phyloP scores from a whole-genome alignment of 129 eudicot species.

The Heracleum sosnowskyi region DNA sequence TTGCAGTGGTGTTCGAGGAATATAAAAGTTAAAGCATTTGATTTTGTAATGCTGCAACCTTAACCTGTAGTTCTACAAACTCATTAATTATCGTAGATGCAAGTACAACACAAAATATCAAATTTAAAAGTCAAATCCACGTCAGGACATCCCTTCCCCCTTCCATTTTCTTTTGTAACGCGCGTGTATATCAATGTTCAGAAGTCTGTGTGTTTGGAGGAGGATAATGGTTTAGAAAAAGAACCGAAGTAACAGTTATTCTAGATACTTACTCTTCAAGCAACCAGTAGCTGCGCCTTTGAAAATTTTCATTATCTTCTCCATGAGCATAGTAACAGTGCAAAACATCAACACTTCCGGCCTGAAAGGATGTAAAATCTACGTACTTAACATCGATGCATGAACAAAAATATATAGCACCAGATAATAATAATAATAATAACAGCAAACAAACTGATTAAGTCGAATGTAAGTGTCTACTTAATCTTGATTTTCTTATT shows the following conservation, averaged over 20 bases:
- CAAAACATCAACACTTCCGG: conserved; percentile 91
- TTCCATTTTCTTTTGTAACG: background rate
- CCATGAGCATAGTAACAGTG: conserved; percentile 99
- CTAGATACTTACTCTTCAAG: conserved; percentile 86
- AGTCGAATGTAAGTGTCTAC: background rate
- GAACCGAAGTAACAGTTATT: background rate
- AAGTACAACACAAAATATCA: background rate
- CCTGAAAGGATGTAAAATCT: conserved; percentile 39
- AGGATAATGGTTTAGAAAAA: background rate
- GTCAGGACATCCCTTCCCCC: background rate
- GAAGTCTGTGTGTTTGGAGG: background rate
- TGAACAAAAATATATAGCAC: background rate
- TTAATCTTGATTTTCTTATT: background rate
- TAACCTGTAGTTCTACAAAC: background rate
- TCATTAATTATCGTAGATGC: background rate
- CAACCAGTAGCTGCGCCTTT: conserved; percentile 99
- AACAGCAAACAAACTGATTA: background rate
- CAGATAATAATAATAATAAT: background rate
- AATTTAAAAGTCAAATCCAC: background rate
- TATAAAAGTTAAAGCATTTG: background rate
- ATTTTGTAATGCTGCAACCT: background rate
- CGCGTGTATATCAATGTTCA: background rate
- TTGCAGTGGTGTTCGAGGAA: background rate
- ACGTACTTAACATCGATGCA: background rate
- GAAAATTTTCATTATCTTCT: conserved; percentile 86